Percentiles rank a stretch among this genome's conserved stretches.
Evolutionary conservation across 257 asterid species (phyloP).

Genomic region (Solanum rostratum): DNA sequence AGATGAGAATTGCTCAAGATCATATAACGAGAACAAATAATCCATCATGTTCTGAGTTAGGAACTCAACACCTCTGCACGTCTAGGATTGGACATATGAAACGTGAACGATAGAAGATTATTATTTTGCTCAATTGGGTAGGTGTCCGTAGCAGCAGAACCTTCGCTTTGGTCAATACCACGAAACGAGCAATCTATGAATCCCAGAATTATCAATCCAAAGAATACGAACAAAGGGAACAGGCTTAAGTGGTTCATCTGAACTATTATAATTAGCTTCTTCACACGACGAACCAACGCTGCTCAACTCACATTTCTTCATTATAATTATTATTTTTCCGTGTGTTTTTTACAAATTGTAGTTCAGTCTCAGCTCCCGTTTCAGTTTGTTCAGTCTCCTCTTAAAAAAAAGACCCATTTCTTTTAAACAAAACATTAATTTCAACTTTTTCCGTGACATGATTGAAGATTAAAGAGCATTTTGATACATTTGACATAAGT

Average conservation of each 20-base stretch:
- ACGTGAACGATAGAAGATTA: not conserved
- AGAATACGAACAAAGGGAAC: slow-evolving; percentile 57
- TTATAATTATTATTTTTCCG: not conserved
- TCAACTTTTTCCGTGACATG: too few species aligned
- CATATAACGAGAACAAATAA: not conserved
- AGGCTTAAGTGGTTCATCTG: not conserved
- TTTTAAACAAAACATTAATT: too few species aligned
- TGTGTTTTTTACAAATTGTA: not conserved
- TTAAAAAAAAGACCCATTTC: too few species aligned
- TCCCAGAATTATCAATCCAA: slow-evolving; percentile 91
- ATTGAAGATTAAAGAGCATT: too few species aligned
- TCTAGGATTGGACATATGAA: not conserved
- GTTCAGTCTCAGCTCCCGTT: not conserved
- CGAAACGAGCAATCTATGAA: too few species aligned
- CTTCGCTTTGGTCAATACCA: too few species aligned
- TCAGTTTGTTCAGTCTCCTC: not conserved
- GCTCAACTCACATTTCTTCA: not conserved
- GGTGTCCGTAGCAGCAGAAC: too few species aligned
- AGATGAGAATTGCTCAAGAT: not conserved
- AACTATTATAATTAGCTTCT: not conserved
- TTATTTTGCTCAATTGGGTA: too few species aligned
- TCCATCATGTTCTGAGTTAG: not conserved
- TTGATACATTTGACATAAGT: too few species aligned
- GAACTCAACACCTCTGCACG: not conserved
- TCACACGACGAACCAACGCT: not conserved